A percentile compares a stretch with the other conserved stretches of the same genome.
These are phyloP conservation scores for Trichoderma cornu-damae DNA, from an alignment of 2,329 filamentous ascomycete species.

Conservation along the genomic window DNA sequence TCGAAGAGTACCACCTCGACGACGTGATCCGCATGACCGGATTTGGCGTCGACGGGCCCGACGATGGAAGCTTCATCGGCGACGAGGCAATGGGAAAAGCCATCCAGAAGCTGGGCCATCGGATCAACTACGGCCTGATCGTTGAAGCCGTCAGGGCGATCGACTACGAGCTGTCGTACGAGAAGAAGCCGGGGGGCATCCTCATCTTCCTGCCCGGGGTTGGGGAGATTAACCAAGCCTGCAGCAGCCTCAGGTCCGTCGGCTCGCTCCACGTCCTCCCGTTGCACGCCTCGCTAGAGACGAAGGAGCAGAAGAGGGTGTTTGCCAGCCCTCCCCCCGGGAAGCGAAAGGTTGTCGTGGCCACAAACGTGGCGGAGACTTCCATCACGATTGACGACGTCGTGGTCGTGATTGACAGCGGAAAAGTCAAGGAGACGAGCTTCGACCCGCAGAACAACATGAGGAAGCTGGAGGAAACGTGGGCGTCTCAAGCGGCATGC, in stretches of 20 bases:
- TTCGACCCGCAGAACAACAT: constrained; percentile 91
- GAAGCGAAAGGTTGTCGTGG: constrained; percentile 86
- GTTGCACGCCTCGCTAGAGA: constrained; percentile 86
- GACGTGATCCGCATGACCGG: constrained; percentile 77
- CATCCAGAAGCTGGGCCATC: constrained; percentile 68
- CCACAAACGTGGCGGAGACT: constrained; percentile 96
- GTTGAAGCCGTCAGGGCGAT: constrained; percentile 75
- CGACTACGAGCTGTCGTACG: constrained; percentile 63
- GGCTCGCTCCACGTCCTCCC: constrained; percentile 69
- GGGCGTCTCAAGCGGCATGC: constrained; percentile 89
- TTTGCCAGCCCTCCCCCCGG: constrained; percentile 71
- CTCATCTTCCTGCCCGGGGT: constrained; percentile 93
- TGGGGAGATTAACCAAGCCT: constrained; percentile 80
- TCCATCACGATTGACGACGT: constrained; percentile 99
- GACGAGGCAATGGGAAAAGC: constrained; percentile 60
- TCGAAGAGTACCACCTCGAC: constrained; percentile 84
- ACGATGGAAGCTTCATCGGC: constrained; percentile 38
- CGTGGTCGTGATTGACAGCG: constrained; percentile 90
- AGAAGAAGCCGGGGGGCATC: constrained; percentile 70
- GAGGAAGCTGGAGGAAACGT: constrained; percentile 88
- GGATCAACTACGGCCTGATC: constrained; percentile 89
- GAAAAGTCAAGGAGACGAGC: constrained; percentile 92
- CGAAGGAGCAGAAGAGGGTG: constrained; percentile 79
- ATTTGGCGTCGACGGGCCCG: constrained; percentile 53
- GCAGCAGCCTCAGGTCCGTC: constrained; percentile 61